These are phyloP conservation scores for Zygnema circumcarinatum DNA, from an alignment of 139 green algal species.

Conservation along the genomic window DNA sequence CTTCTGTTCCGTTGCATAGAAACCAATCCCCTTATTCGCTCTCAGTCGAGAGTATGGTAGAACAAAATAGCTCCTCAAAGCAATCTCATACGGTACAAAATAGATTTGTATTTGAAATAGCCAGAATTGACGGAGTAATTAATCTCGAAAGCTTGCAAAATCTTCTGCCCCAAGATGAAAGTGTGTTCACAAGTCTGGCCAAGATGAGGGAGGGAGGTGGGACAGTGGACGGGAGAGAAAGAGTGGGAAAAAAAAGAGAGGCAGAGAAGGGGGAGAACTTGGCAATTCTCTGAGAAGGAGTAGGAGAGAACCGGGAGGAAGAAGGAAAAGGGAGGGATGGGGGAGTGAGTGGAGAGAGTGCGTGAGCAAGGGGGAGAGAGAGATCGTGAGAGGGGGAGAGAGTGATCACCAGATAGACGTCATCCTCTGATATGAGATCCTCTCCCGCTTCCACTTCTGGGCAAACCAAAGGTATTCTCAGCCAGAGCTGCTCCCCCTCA, in stretches of 20 bases:
- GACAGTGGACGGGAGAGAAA: background rate
- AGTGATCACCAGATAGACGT: conserved; percentile 25
- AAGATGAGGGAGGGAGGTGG: background rate
- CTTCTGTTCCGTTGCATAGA: conserved; percentile 39
- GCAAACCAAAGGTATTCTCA: conserved; percentile 76
- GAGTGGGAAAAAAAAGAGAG: background rate
- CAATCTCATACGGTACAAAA: too few relatives aligned
- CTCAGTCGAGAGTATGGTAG: too few relatives aligned
- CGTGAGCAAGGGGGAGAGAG: background rate
- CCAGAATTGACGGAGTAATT: too few relatives aligned
- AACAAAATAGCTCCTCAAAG: too few relatives aligned
- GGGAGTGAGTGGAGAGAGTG: background rate
- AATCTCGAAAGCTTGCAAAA: too few relatives aligned
- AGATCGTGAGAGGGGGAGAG: background rate
- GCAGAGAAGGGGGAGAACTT: background rate
- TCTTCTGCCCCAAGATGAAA: too few relatives aligned
- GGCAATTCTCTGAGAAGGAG: too few relatives aligned
- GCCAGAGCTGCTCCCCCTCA: too few relatives aligned
- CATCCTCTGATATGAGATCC: conserved; percentile 34
- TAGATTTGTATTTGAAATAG: too few relatives aligned
- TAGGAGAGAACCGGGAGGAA: too few relatives aligned
- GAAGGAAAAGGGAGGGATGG: background rate
- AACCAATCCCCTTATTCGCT: too few relatives aligned
- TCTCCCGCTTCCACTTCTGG: conserved; percentile 49
- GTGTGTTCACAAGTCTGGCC: too few relatives aligned